Evolutionary conservation across 129 eudicot genomes (phyloP), one percentile per base, ranked within the genome.

Genomic region (Centrapalus pauciflorus): DNA sequence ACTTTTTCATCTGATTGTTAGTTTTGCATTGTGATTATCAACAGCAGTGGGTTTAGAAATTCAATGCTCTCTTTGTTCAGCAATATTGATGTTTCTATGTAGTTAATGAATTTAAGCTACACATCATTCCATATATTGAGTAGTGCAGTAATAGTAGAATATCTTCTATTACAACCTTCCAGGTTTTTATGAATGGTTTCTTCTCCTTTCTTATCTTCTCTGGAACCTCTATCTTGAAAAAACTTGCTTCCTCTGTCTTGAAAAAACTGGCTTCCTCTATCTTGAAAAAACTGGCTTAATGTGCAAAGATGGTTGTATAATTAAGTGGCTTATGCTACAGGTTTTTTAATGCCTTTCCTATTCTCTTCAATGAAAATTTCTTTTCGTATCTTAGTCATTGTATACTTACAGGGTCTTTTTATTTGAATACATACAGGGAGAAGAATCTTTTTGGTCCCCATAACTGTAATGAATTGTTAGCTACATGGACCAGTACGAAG

Each of bases 401-500:
- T 74, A 66, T 45, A 23, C 54, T 74, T 66, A 57, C 55, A 49
- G 10, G 67, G 20, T 52, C 20, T 38, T 21, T 64, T 38, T 30
- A 38, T 64, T n/a, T 48, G 17, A 21, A 57, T 59, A 49, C 66
- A 26, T 73, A 71, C 64, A 80, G 79, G 76, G 32, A 32, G 32
- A 64, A 49, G 35, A 29, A 45, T 54, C 67, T 32, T 27, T 28
- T 34, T 38, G 46, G 54, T 63, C 63, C 43, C 50, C 29, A 35
- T 40, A 40, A 84, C 67, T 66, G 46, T 57, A 45, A 66, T 41
- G 51, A 48, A 59, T 41, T 72, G 61, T 54, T 72, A 75, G 69
- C 61, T 24, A 66, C 49, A 94, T 89, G 99, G 99, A 94, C 64
- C 86, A 84, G 71, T 94, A 94, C 57, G 99, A 94, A 77, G 74